A percentile compares a stretch with the other conserved stretches of the same genome.
These are phyloP conservation scores for Hanseniaspora jakobsenii DNA, from an alignment of 805 yeast species.

Conservation along the genomic window DNA sequence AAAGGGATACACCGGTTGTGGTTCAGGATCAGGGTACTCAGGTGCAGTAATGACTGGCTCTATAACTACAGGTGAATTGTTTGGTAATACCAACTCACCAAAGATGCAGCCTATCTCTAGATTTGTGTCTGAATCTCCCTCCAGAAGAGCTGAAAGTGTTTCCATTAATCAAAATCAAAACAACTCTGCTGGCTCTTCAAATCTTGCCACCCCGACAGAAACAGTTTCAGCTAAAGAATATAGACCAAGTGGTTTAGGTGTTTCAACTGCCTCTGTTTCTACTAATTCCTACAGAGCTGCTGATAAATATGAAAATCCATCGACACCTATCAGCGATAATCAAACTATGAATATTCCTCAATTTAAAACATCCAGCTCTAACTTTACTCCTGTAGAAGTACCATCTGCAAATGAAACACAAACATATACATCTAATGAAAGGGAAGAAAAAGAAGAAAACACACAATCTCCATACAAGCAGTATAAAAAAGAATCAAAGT, in stretches of 20 bases:
- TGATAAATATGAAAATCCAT: neutral
- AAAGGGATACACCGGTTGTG: constrained; percentile 65
- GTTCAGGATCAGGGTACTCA: constrained; percentile 49
- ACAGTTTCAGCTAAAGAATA: too few species aligned
- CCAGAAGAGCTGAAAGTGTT: neutral
- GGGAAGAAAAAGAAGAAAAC: neutral
- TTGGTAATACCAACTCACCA: constrained; percentile 25
- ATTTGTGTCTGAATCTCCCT: constrained; percentile 16
- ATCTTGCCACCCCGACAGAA: too few species aligned
- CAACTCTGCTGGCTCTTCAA: neutral
- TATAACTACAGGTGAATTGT: constrained; percentile 28
- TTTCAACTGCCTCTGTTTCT: too few species aligned
- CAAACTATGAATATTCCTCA: neutral
- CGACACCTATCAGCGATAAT: neutral
- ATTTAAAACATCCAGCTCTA: neutral
- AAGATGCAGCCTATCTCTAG: constrained; percentile 25
- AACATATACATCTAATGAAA: neutral
- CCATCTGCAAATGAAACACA: neutral
- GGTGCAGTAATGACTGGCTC: constrained; percentile 49
- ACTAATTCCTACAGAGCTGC: too few species aligned
- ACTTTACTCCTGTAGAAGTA: neutral
- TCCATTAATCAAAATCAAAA: neutral
- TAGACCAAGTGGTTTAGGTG: too few species aligned
- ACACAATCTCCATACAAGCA: constrained; percentile 10
- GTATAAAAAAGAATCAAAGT: neutral